A percentile compares a stretch with the other conserved stretches of the same genome.
Evolutionary conservation across 2,329 filamentous ascomycete species (phyloP).

Genomic region (Fusarium palustre): DNA sequence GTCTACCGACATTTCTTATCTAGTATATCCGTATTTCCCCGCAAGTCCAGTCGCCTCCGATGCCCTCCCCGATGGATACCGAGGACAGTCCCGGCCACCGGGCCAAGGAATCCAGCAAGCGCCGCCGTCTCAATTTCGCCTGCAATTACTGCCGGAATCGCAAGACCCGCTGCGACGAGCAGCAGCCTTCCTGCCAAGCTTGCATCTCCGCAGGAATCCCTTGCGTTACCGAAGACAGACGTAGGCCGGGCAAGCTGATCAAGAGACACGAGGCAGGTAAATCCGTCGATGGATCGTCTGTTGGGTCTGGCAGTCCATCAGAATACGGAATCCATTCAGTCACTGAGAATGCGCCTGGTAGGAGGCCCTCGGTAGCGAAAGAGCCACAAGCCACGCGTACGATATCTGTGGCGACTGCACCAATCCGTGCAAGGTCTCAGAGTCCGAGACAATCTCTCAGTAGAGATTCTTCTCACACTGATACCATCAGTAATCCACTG

Average conservation of each 20-base stretch:
- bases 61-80: constrained; percentile 23
- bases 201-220: not conserved
- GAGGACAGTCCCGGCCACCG: constrained; percentile 15
- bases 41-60: not conserved
- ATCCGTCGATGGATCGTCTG: not conserved
- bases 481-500: constrained; percentile 2
- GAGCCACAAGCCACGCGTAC: not conserved
- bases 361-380: not conserved
- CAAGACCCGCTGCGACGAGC: constrained; percentile 14
- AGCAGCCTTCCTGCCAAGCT: constrained; percentile 7
- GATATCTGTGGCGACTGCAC: not conserved
- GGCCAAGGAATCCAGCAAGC: not conserved
- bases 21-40: not conserved
- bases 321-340: not conserved
- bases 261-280: constrained; percentile 16
- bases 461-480: constrained; percentile 12
- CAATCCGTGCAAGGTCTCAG: not conserved
- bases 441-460: constrained; percentile 8
- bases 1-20: not conserved
- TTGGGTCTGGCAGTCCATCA: not conserved
- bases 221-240: constrained; percentile 13
- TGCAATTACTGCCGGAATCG: constrained; percentile 22
- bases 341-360: fast-evolving
- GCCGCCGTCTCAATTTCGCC: constrained; percentile 21
- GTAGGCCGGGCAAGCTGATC: constrained; percentile 4